phyloP scores from a whole-genome alignment of 352 stramenopile genomes.

The Phytophthora constricta region DNA sequence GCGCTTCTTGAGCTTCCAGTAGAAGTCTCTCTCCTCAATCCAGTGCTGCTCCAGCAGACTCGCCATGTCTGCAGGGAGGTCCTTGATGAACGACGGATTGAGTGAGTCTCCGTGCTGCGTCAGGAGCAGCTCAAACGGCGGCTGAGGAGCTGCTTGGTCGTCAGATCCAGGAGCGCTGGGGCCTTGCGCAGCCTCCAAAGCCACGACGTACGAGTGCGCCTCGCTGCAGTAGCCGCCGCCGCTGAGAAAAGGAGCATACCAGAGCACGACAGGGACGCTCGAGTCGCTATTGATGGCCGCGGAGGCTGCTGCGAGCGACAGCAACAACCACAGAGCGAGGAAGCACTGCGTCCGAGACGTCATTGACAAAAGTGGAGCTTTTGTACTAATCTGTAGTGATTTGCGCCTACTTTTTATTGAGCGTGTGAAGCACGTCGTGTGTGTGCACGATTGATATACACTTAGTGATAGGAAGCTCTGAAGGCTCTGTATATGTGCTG shows the following conservation, averaged over 20 bases:
- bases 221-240: constrained; percentile 94
- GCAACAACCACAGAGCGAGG: too few relatives aligned
- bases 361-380: too few relatives aligned
- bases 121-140: constrained; percentile 64
- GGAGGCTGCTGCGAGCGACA: constrained; percentile 8
- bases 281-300: neutral
- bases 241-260: constrained; percentile 92
- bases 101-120: constrained; percentile 75
- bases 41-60: constrained; percentile 64
- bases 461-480: too few relatives aligned
- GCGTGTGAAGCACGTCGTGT: too few relatives aligned
- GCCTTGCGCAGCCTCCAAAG: constrained; percentile 52
- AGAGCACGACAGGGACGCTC: constrained; percentile 63
- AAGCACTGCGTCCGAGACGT: too few relatives aligned
- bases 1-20: constrained; percentile 52
- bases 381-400: neutral
- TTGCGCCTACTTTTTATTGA: too few relatives aligned
- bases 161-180: constrained; percentile 1
- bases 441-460: too few relatives aligned
- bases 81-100: constrained; percentile 71
- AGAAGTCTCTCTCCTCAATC: constrained; percentile 77
- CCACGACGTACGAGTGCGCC: constrained; percentile 86
- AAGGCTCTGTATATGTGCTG: neutral
- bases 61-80: constrained; percentile 58
- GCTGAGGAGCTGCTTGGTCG: constrained; percentile 22